Conservation (phyloP, 1,139 yeast species). For the Diutina catenulata region DNA sequence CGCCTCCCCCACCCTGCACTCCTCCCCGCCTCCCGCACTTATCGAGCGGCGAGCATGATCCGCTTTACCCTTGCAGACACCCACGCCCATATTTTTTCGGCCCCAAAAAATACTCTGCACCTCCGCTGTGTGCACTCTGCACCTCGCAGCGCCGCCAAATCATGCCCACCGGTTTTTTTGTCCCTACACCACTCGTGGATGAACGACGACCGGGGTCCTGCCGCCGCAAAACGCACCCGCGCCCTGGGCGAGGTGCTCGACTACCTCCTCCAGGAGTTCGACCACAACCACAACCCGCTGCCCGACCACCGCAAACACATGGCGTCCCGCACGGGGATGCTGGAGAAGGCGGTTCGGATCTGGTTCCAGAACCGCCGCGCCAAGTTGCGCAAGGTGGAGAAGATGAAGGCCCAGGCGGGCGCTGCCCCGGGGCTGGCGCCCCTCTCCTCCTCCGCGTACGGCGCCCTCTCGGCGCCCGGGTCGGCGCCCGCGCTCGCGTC, state of each 20-base stretch:
- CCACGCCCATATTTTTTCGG: too few species aligned
- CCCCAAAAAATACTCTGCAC: too few species aligned
- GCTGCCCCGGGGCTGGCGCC: not conserved
- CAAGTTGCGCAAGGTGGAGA: constrained; percentile 51
- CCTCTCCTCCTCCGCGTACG: constrained; percentile 5
- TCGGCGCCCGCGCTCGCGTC: not conserved
- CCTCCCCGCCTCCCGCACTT: too few species aligned
- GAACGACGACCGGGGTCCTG: not conserved
- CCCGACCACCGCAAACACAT: constrained; percentile 60
- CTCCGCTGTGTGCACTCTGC: too few species aligned
- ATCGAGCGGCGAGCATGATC: too few species aligned
- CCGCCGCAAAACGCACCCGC: constrained; percentile 28
- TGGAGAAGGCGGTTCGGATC: constrained; percentile 83
- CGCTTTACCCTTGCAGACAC: too few species aligned
- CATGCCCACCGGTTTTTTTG: too few species aligned
- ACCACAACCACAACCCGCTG: constrained; percentile 58
- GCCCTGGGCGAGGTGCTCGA: constrained; percentile 82
- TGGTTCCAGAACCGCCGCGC: constrained; percentile 95
- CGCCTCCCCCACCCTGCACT: too few species aligned
- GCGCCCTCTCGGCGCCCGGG: not conserved
- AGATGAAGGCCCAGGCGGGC: constrained; percentile 17
- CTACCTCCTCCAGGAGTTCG: constrained; percentile 58
- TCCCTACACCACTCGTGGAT: not conserved
- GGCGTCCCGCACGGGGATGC: constrained; percentile 70
- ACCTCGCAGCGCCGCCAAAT: too few species aligned